Evolutionary conservation across 169 alveolate genomes (phyloP).

Genomic region (Eimeria acervulina): DNA sequence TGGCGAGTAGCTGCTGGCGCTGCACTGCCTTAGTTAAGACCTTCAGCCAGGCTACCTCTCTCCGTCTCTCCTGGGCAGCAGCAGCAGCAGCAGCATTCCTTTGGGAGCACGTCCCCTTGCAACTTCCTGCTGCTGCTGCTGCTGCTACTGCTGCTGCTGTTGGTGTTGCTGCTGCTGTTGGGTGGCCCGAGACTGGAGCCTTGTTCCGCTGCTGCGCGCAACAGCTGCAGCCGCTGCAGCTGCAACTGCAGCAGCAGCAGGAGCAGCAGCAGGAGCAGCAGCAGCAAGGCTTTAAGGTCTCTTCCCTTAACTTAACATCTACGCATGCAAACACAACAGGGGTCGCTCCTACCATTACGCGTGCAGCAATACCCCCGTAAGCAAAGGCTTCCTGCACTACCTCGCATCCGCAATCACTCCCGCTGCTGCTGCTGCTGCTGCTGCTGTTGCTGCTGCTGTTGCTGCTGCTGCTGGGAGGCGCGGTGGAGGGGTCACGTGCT

Average conservation of each 20-base stretch:
- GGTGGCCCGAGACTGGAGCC: too few species aligned
- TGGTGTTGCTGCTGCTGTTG: not conserved
- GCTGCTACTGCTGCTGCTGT: too few species aligned
- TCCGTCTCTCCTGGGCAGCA: not conserved
- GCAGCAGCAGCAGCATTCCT: not conserved
- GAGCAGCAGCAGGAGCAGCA: not conserved
- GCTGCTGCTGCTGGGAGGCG: not conserved
- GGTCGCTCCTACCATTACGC: constrained; percentile 55
- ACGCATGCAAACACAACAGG: constrained; percentile 61
- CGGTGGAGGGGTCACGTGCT: not conserved
- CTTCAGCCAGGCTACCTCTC: not conserved
- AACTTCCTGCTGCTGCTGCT: not conserved
- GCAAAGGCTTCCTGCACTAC: constrained; percentile 25
- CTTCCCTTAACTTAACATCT: constrained; percentile 55
- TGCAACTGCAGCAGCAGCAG: constrained; percentile 17
- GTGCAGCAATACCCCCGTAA: constrained; percentile 63
- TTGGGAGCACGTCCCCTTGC: not conserved
- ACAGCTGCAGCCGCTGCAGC: not conserved
- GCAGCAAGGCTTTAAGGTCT: constrained; percentile 1
- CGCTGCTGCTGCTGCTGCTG: not conserved
- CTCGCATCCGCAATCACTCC: constrained; percentile 44
- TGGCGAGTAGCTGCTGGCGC: constrained; percentile 54
- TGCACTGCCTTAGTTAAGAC: constrained; percentile 16
- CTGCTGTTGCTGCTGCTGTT: too few species aligned
- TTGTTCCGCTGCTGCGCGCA: too few species aligned